Conservation (phyloP, 2,329 filamentous ascomycete genomes). For the Chrysoporthe deuterocubensis region DNA sequence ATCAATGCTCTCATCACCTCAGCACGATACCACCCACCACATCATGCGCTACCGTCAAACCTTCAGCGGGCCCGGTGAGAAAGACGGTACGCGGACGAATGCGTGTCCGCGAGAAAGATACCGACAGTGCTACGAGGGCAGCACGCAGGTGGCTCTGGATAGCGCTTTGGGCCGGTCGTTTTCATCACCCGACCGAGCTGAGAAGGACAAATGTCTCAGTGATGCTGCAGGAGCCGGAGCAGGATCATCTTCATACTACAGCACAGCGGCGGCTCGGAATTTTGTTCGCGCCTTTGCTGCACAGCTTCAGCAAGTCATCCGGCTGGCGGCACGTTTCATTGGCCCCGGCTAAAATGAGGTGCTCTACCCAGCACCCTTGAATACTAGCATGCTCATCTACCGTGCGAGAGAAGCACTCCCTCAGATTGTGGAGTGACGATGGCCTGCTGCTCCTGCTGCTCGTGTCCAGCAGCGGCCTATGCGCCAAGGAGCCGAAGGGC, state of each 20-base stretch:
- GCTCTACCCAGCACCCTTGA: not conserved
- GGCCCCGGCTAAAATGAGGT: slow-evolving; percentile 20
- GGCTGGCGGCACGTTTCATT: slow-evolving; percentile 18
- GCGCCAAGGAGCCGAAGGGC: not conserved
- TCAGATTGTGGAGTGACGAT: not conserved
- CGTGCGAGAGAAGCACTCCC: not conserved
- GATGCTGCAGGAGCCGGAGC: not conserved
- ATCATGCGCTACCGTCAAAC: slow-evolving; percentile 11
- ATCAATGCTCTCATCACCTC: slow-evolving; percentile 9
- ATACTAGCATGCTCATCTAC: not conserved
- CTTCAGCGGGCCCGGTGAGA: slow-evolving; percentile 1
- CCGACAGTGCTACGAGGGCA: not conserved
- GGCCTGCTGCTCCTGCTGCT: not conserved
- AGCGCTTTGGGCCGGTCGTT: not conserved
- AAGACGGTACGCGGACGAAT: not conserved
- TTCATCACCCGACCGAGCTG: not conserved
- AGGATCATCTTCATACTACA: not conserved
- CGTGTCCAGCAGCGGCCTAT: not conserved
- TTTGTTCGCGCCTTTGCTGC: slow-evolving; percentile 23
- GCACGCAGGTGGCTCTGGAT: not conserved
- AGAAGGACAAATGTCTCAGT: slow-evolving; percentile 4
- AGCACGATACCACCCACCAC: slow-evolving; percentile 22
- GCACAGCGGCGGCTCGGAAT: slow-evolving; percentile 5
- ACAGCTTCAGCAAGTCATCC: slow-evolving; percentile 21
- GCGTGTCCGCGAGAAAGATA: not conserved